A percentile compares a stretch with the other conserved stretches of the same genome.
Conservation (phyloP, 129 eudicot genomes). For the Scalesia atractyloides region DNA sequence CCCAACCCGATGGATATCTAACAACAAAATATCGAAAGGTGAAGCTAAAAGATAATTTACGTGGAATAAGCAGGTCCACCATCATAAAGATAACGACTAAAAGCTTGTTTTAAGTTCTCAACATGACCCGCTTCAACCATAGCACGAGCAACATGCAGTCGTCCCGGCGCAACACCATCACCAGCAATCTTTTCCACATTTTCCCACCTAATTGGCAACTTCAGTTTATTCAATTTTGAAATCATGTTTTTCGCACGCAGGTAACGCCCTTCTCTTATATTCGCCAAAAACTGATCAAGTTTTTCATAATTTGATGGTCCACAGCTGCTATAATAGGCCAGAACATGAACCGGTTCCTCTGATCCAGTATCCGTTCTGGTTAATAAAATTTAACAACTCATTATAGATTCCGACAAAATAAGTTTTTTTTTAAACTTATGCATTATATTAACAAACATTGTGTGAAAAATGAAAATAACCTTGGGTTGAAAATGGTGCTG, state of each 20-base stretch:
- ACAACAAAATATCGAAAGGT: neutral
- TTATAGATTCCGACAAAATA: neutral
- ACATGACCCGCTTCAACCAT: constrained; percentile 97
- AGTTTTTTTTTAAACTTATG: neutral
- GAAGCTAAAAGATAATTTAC: constrained; percentile 27
- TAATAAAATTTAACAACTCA: neutral
- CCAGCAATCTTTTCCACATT: constrained; percentile 84
- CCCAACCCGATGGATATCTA: neutral
- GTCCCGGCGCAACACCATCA: constrained; percentile 91
- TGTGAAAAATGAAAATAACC: constrained; percentile 33
- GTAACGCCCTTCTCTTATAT: constrained; percentile 87
- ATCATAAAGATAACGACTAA: constrained; percentile 81
- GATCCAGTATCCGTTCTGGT: constrained; percentile 67
- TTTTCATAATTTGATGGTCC: constrained; percentile 67
- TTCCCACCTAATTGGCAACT: constrained; percentile 84
- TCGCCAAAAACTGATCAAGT: constrained; percentile 61
- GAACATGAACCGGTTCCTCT: constrained; percentile 93
- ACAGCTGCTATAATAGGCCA: constrained; percentile 91
- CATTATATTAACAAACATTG: neutral
- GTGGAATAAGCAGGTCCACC: constrained; percentile 97
- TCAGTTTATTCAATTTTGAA: constrained; percentile 67
- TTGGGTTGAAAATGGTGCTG: constrained; percentile 77
- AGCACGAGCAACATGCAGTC: constrained; percentile 95
- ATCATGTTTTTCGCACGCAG: constrained; percentile 87
- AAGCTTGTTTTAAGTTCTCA: constrained; percentile 87